phyloP scores from a whole-genome alignment of 306 rosid genomes.

The Vigna unguiculata region DNA sequence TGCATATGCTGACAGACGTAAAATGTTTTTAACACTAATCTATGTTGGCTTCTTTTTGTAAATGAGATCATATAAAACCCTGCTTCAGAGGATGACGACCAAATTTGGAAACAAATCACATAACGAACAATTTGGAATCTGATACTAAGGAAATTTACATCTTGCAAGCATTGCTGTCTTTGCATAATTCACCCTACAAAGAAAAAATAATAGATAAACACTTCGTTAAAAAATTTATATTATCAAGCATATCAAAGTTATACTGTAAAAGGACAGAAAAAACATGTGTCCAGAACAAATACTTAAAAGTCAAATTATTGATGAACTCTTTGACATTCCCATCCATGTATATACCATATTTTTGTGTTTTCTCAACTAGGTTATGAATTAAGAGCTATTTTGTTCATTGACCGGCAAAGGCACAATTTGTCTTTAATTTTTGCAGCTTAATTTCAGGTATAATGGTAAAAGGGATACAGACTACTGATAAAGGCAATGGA shows the following conservation, averaged over 20 bases:
- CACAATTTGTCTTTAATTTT: constrained; percentile 12
- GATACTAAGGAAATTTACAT: constrained; percentile 50
- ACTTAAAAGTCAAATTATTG: constrained; percentile 33
- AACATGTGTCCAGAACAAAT: background rate
- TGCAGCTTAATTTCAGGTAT: constrained; percentile 1
- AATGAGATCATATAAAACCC: constrained; percentile 19
- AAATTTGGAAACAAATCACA: constrained; percentile 18
- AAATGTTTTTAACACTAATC: constrained; percentile 10
- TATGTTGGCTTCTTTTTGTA: constrained; percentile 27
- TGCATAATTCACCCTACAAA: constrained; percentile 72
- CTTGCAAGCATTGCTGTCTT: constrained; percentile 67
- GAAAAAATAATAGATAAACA: constrained; percentile 20
- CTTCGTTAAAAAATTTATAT: constrained; percentile 7
- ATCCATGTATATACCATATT: constrained; percentile 17
- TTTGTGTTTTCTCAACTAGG: background rate
- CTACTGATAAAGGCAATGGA: constrained; percentile 1
- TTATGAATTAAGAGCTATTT: constrained; percentile 1
- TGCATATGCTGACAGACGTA: constrained; percentile 6
- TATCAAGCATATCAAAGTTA: constrained; percentile 9
- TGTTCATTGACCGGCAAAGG: background rate
- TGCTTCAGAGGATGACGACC: constrained; percentile 31
- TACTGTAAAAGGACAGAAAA: constrained; percentile 3
- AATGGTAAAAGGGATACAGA: constrained; percentile 20
- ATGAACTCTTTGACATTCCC: constrained; percentile 18
- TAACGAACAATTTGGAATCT: constrained; percentile 11